A percentile compares a stretch with the other conserved stretches of the same genome.
These are phyloP conservation scores for Vitis rupestris DNA, from an alignment of 164 flowering plant species.

Conservation along the genomic window DNA sequence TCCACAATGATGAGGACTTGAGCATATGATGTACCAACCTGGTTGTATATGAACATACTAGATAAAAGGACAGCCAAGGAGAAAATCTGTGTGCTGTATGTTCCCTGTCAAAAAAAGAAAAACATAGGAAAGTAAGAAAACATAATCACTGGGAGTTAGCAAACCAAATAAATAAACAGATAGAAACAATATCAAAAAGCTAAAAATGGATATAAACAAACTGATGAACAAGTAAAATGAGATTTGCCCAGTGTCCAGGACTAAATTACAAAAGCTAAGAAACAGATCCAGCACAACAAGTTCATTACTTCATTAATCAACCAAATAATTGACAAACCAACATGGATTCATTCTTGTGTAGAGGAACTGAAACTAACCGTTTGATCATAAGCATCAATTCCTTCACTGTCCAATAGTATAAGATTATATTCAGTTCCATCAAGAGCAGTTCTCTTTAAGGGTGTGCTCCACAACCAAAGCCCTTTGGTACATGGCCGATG, in stretches of 20 bases:
- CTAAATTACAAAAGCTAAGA: too few species aligned
- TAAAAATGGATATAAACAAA: neutral
- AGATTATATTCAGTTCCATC: slow-evolving; percentile 98
- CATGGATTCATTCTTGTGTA: neutral
- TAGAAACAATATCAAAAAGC: neutral
- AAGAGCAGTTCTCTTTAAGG: slow-evolving; percentile 83
- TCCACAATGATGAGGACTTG: neutral
- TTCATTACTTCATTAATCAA: neutral
- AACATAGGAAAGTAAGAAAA: slow-evolving; percentile 1
- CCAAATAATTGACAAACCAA: neutral
- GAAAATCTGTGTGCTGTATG: slow-evolving; percentile 97
- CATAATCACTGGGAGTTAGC: neutral
- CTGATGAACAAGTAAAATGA: neutral
- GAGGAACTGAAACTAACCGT: slow-evolving; percentile 53
- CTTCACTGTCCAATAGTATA: slow-evolving; percentile 90
- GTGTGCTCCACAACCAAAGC: slow-evolving; percentile 99
- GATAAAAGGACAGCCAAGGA: slow-evolving; percentile 93
- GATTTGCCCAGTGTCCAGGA: neutral
- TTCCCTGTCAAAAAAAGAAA: slow-evolving; percentile 58
- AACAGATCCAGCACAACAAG: neutral
- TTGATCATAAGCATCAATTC: slow-evolving; percentile 99
- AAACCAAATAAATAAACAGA: neutral
- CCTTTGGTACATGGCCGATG: slow-evolving; percentile 98
- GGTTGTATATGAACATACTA: slow-evolving; percentile 98
- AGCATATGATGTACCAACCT: slow-evolving; percentile 46